Evolutionary conservation across 176 grass and related monocot genomes (phyloP).

Genomic region (Oryza punctata): DNA sequence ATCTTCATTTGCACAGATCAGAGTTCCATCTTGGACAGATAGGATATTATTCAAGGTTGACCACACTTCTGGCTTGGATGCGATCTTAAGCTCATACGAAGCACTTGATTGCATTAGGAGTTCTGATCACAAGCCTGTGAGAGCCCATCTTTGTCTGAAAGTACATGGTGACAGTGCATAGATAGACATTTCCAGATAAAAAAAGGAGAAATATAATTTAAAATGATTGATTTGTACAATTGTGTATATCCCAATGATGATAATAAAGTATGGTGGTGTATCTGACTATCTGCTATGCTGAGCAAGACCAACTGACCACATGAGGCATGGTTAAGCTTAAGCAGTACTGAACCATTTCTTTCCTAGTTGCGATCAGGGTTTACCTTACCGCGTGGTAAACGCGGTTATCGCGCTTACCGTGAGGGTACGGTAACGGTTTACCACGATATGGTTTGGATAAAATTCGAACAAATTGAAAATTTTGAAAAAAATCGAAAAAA

Average conservation of each 20-base stretch:
- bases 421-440: too few relatives aligned
- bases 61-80: constrained; percentile 55
- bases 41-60: constrained; percentile 79
- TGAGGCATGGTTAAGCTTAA: neutral
- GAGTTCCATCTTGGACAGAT: constrained; percentile 79
- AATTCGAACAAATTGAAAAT: too few relatives aligned
- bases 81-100: constrained; percentile 59
- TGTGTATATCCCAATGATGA: neutral
- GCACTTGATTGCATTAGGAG: constrained; percentile 56
- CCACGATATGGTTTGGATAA: too few relatives aligned
- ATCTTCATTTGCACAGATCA: constrained; percentile 44
- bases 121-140: constrained; percentile 74
- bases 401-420: too few relatives aligned
- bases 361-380: too few relatives aligned
- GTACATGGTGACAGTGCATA: neutral
- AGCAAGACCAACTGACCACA: neutral
- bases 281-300: neutral
- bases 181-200: neutral
- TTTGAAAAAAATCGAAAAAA: too few relatives aligned
- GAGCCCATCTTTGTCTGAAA: constrained; percentile 68
- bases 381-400: too few relatives aligned
- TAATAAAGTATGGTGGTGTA: neutral
- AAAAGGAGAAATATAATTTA: neutral
- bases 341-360: neutral
- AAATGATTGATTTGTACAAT: constrained; percentile 5